Evolutionary conservation across 176 grass and related monocot genomes (phyloP), one percentile per base, ranked within the genome.

Genomic region (Dactylis glomerata): DNA sequence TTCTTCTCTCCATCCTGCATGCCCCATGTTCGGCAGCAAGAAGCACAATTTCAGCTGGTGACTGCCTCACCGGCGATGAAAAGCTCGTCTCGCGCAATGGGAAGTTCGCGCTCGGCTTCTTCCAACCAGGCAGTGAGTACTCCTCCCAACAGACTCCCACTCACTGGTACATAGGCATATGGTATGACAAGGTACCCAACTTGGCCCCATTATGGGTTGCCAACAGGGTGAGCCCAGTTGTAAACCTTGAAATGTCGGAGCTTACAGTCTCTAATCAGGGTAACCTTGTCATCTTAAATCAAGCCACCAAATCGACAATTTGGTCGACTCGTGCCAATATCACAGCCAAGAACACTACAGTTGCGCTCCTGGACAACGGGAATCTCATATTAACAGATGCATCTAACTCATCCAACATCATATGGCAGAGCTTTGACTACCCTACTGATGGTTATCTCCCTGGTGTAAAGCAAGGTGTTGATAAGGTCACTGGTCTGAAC

Each of bases 351-450:
- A 88, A 86, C 34, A 86, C 76, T 10, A 76, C 41, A 17, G 85
- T 63, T 58, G 64, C 75, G 72, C 82, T 90, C 14, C 66, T 80
- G 33, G 85, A 90, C 17, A 75, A 24, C 64, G 91, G 81, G 26
- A 87, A 93, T 52, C 67, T 93, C 51, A 46, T 93, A 30, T 78
- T 90, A 79, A 57, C 34, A 57, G 84, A 92, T 28, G 66, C 49
- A 32, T 55, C 55, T 31, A 77, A 89, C 57, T 83, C 76, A 34
- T 80, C 57, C 38, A 85, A 49, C 59, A 30, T 68, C 31, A 36
- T 83, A 54, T 91, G 92, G 92, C 86, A 94, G 87, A 94, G 86
- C 82, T 91, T 91, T 81, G 80, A 91, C 37, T 68, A 92, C 63
- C 92, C 62, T 5, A 81, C 83, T 2, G 80, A 94, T 83, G 83